phyloP scores from a whole-genome alignment of 768 basidiomycete species.

The Trametes gibbosa region DNA sequence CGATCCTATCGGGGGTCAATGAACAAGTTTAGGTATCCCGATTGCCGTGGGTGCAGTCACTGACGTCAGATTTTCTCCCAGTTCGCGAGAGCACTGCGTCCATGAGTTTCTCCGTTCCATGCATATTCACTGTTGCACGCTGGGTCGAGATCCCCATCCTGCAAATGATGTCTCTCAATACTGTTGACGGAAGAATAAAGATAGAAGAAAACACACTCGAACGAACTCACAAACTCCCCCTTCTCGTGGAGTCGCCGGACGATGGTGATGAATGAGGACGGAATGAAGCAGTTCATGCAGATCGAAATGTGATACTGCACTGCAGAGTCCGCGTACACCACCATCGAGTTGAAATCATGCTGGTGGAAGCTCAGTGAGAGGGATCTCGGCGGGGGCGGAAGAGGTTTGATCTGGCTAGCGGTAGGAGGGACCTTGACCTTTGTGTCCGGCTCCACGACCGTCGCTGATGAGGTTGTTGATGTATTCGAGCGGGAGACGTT shows the following conservation, averaged over 20 bases:
- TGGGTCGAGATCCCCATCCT: slow-evolving; percentile 27
- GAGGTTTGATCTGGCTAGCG: background rate
- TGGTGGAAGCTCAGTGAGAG: slow-evolving; percentile 18
- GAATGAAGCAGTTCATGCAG: slow-evolving; percentile 48
- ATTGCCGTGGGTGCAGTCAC: background rate
- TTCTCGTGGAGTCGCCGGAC: slow-evolving; percentile 40
- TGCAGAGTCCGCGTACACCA: slow-evolving; percentile 5
- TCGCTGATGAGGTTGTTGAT: background rate
- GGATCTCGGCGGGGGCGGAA: background rate
- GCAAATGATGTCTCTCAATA: background rate
- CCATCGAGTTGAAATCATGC: slow-evolving; percentile 22
- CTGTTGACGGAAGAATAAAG: background rate
- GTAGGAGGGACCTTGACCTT: background rate
- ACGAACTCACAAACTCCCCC: slow-evolving; percentile 46
- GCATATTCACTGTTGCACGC: slow-evolving; percentile 18
- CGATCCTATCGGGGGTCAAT: slow-evolving; percentile 13
- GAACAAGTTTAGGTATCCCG: background rate
- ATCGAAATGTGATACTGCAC: slow-evolving; percentile 45
- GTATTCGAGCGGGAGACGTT: background rate
- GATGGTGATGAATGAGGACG: slow-evolving; percentile 46
- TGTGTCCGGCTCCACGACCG: background rate
- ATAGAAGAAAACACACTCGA: slow-evolving; percentile 37
- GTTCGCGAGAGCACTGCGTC: slow-evolving; percentile 20
- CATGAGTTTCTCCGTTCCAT: slow-evolving; percentile 19
- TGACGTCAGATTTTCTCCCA: slow-evolving; percentile 17